Conservation (phyloP, 1,284 basidiomycete species). For the Boletus sp. region DNA sequence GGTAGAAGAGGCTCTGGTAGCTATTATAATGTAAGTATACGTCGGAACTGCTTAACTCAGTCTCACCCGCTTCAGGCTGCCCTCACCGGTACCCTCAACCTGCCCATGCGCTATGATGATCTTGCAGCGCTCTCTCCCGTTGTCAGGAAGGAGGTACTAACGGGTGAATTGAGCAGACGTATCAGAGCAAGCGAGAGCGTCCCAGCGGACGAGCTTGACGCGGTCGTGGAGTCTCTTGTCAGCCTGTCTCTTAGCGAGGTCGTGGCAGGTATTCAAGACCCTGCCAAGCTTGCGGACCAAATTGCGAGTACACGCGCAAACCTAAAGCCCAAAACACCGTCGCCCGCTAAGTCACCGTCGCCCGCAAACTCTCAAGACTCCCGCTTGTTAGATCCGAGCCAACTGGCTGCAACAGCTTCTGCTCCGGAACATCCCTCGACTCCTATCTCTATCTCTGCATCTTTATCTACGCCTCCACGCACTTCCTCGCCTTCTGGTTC, state of each 20-base stretch:
- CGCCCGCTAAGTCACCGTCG: constrained; percentile 44
- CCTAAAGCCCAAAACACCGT: constrained; percentile 41
- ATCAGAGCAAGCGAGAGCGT: constrained; percentile 56
- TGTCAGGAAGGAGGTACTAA: constrained; percentile 78
- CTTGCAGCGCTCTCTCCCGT: constrained; percentile 75
- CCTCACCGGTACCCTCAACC: constrained; percentile 67
- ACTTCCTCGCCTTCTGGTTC: constrained; percentile 78
- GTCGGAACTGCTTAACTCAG: neutral
- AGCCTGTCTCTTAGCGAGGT: constrained; percentile 69
- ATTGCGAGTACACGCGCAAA: constrained; percentile 47
- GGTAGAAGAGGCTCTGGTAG: constrained; percentile 74
- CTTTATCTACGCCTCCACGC: constrained; percentile 70
- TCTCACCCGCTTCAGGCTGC: constrained; percentile 52
- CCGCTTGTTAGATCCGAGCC: constrained; percentile 53
- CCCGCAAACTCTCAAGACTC: constrained; percentile 60
- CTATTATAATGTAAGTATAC: constrained; percentile 64
- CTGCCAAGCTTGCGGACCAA: constrained; percentile 58
- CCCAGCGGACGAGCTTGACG: constrained; percentile 52
- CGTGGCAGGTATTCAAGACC: constrained; percentile 70
- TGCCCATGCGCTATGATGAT: constrained; percentile 80
- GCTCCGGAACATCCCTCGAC: constrained; percentile 81
- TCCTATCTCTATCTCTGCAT: constrained; percentile 69
- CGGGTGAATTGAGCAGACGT: constrained; percentile 74
- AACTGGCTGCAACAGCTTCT: constrained; percentile 66
- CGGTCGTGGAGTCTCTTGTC: constrained; percentile 66